Evolutionary conservation across 2,329 filamentous ascomycete genomes (phyloP), one percentile per base, ranked within the genome.

Genomic region (Dothistroma pini): DNA sequence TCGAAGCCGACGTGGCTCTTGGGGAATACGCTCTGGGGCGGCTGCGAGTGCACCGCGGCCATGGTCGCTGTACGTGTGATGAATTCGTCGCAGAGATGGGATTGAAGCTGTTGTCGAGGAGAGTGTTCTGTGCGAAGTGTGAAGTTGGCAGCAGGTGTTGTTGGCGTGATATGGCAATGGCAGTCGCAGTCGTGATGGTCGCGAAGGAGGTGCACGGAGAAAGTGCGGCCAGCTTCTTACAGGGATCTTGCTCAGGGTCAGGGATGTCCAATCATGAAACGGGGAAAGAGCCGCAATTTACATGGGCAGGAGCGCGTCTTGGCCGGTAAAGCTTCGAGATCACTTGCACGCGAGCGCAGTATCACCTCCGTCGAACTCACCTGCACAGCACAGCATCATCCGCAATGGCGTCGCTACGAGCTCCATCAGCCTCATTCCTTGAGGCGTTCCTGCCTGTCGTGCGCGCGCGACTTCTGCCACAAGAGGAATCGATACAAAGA

Each of bases 1-100:
- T 99, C 95, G 84, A 99, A 99, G 86, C 95, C 95, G 79, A 99
- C 95, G 85, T 97, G 95, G 89, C 89, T 96, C 79, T 95, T 89
- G 75, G 95, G 95, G 80, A 91, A 95, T 77, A 89, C 85, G 69
- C 81, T 81, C 58, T 71, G 71, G 58, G 74, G 72, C 73, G 79
- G 76, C 69, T 79, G 76, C 63, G 89, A 86, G 74, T 86, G 86
- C 57, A 66, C 65, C 51, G 66, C 61, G 44, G 65, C 63, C 65
- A 67, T 67, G 29, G 50, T 62, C 54, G 59, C 41, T n/a, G 62
- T 34, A 21, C 52, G 9, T 58, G 22, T 47, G 32, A 10, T 50
- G 50, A 14, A 12, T 14, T 10, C 1, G 48, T 51, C 48, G 48
- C 48, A 29, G 51, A 32, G 32, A 31, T 32, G 35, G 48, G 57